Evolutionary conservation across 2,329 filamentous ascomycete genomes (phyloP).

Genomic region (Neofusicoccum cordaticola): DNA sequence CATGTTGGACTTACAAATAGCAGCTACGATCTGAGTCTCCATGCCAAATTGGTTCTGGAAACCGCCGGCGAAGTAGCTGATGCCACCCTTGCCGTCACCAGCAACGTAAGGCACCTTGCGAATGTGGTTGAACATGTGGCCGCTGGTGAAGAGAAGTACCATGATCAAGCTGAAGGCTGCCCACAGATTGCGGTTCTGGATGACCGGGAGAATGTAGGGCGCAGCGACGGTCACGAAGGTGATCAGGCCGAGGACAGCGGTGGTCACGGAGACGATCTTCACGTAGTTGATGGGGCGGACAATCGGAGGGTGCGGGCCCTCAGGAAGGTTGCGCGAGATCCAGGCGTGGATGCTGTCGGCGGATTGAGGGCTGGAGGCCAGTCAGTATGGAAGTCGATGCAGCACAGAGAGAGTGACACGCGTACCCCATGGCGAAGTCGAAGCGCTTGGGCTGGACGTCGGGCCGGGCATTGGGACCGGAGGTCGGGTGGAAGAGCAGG

Average conservation of each 20-base stretch:
- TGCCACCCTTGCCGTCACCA: conserved; percentile 77
- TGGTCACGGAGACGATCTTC: conserved; percentile 66
- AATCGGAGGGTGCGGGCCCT: conserved; percentile 69
- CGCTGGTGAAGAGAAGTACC: conserved; percentile 89
- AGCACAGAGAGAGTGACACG: not conserved
- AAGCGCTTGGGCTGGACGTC: conserved; percentile 70
- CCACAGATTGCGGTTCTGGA: conserved; percentile 93
- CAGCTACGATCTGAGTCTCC: conserved; percentile 92
- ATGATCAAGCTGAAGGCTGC: conserved; percentile 82
- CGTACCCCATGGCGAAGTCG: conserved; percentile 80
- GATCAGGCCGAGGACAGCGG: conserved; percentile 65
- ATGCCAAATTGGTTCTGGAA: conserved; percentile 93
- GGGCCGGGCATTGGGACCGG: conserved; percentile 72
- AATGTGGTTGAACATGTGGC: conserved; percentile 99
- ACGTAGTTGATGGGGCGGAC: conserved; percentile 84
- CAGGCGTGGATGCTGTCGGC: conserved; percentile 79
- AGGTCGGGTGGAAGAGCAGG: conserved; percentile 80
- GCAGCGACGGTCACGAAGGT: conserved; percentile 70
- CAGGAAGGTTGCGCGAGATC: conserved; percentile 75
- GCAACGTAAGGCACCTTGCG: conserved; percentile 90
- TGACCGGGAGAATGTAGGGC: conserved; percentile 74
- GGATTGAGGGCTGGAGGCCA: conserved; percentile 57
- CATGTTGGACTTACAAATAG: conserved; percentile 69
- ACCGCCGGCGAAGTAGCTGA: conserved; percentile 85
- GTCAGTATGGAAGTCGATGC: not conserved